Evolutionary conservation across 805 yeast genomes (phyloP).

Genomic region (Cyberlindnera petersonii): DNA sequence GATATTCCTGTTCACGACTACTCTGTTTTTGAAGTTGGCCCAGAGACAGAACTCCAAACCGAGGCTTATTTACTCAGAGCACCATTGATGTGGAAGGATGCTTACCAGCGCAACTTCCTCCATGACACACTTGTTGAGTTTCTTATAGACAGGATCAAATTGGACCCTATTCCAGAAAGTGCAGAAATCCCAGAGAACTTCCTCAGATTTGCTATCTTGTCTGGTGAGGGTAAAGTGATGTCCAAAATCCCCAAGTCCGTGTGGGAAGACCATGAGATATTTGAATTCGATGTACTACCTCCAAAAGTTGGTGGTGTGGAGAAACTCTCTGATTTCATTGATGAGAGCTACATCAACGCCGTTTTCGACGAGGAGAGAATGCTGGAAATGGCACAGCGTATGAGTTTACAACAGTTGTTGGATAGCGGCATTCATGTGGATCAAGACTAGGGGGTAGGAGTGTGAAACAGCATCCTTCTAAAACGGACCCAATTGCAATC

Average conservation of each 20-base stretch:
- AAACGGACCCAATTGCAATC: too few relatives aligned
- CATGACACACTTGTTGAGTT: constrained; percentile 36
- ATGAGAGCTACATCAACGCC: constrained; percentile 27
- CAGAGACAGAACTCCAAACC: constrained; percentile 36
- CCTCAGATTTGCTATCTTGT: constrained; percentile 61
- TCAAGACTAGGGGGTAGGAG: too few relatives aligned
- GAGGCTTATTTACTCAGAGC: constrained; percentile 62
- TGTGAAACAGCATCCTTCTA: too few relatives aligned
- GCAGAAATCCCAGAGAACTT: constrained; percentile 52
- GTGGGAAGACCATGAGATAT: constrained; percentile 59
- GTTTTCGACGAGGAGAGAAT: constrained; percentile 23
- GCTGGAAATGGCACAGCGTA: constrained; percentile 26
- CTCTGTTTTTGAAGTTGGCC: constrained; percentile 25
- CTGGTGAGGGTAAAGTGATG: constrained; percentile 69
- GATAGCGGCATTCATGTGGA: constrained; percentile 13
- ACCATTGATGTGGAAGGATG: constrained; percentile 49
- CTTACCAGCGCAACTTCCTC: constrained; percentile 44
- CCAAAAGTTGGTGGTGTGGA: constrained; percentile 47
- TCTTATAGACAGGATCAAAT: constrained; percentile 17
- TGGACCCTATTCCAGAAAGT: constrained; percentile 16
- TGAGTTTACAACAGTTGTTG: constrained; percentile 26
- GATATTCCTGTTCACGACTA: constrained; percentile 30
- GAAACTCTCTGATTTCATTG: constrained; percentile 31
- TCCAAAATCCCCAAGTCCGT: constrained; percentile 59
- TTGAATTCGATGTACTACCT: constrained; percentile 71